Base-by-base conservation (phyloP, 2,329 filamentous ascomycete genomes). In the Fusarium brevicatenulatum region DNA sequence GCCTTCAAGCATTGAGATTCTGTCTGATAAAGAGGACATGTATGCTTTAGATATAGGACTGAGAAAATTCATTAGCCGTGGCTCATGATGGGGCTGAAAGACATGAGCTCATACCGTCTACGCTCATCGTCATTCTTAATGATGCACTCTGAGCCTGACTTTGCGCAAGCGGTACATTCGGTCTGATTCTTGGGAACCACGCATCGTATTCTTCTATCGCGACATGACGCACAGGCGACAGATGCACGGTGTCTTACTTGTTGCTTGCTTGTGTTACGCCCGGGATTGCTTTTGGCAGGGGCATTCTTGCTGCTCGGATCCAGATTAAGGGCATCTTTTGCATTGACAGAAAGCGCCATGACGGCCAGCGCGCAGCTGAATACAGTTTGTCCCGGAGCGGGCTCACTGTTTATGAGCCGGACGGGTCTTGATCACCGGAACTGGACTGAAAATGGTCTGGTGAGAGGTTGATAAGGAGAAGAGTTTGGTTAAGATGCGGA, bases 101-200 rank as follows among this genome's bases (percentile, higher is more conserved):
- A 40, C 21, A 30, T 36, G 49, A 34, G 47, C 39, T 11, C 83
- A 44, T 76, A 88, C 87, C 86, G 82, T 78, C 87, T 80, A 46
- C 87, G 80, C 76, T 89, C 87, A 76, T 89, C 87, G 67, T 89
- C 87, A 71, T 89, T 87, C 73, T 86, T 88, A 74, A 89, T 89
- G 60, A 89, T 80, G 71, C 87, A 89, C 52, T 85, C 81, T 16
- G 84, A 82, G 21, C 85, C 86, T 5, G 85, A 83, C 61, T 85
- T 81, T 72, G 85, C 85, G 76, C 87, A 89, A 67, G 88, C 86
- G 25, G 83, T 85, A 77, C 87, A 89, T 66, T 84, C 83, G 15
- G 80, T 80, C 66, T 87, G 83, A 18, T 86, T 87, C 46, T 85
- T 82, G 47, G 85, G 86, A 15, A 89, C 86, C 5, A 89, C 87